Evolutionary conservation across 495 filamentous ascomycete species (phyloP), one percentile per base, ranked within the genome.

Genomic region (Trichoderma erinaceum): DNA sequence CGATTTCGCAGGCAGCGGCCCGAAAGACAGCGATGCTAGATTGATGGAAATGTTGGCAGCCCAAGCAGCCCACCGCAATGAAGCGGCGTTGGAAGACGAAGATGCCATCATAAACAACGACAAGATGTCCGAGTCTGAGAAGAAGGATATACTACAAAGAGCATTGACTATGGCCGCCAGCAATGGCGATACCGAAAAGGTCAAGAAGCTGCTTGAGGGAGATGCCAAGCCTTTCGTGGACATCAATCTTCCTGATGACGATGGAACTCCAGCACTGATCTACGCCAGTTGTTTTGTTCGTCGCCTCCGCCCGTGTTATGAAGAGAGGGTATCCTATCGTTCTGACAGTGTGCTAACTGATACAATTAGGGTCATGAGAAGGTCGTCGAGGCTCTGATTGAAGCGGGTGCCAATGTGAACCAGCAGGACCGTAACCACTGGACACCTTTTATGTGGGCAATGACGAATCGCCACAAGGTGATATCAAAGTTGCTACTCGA

Each of bases 371-470:
- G 95, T 48, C 95, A 99, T 77, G 91, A 97, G 80, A 86, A 89
- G 43, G 93, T 97, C 12, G 95, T 97, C 29, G 82, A 88, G 61
- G 88, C 89, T 41, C 86, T 99, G 44, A 82, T 99, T 41, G 86
- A 92, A 64, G 91, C 90, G 8, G 92, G 95, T 5, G 95, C 91
- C n/a, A 86, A 92, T 69, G 91, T 97, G 35, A 92, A 99, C 76
- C 87, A 89, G 73, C 95, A 97, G 78, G 95, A 99, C 75, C 88
- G 90, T 64, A 96, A 98, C 75, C 88, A 94, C 70, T 99, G 95
- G 95, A 99, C 92, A 75, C 89, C 95, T 21, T 80, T 99, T 72
- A 99, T 98, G 95, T 99, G 95, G 95, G 95, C 95, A 41, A 98
- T 97, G 92, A 98, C 95, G 48, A 99, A 98, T 75, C 83, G 93